Base-by-base conservation (phyloP, 1,139 yeast species). In the Magnusiomyces suaveolens region DNA sequence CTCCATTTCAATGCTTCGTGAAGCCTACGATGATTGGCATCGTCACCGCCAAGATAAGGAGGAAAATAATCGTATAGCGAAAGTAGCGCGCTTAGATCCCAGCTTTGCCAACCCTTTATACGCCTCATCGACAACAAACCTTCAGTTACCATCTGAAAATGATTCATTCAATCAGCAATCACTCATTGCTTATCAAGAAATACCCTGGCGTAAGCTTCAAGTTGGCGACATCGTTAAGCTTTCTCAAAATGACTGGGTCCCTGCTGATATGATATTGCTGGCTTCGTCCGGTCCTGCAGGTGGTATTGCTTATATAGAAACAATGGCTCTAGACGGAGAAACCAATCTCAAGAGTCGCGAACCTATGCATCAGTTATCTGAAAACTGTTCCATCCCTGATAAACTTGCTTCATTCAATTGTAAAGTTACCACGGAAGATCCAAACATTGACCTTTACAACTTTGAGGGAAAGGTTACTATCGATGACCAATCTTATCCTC, bases 251-350 rank as follows among this genome's bases (percentile, higher is more conserved):
- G 97, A 90, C 59, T 87, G 96, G 87, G 78, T 90, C 6, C 98
- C 98, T 0, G 96, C 97, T 0, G 98, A 92, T 70, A 66, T 92
- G 10, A 66, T 92, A 1, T 63, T 92, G 12, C 67, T 94, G 48
- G 77, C 87, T 1, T 79, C 92, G 1, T 79, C 80, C 51, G 44
- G 38, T 1, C 82, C 81, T 14, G 80, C 79, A 41, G 79, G 81
- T 56, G 86, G 84, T 55, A 87, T 84, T 60, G 84, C 95, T 0
- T 87, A 81, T 62, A 82, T 90, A 25, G 99, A 92, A 69, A 92
- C 99, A 0, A 90, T 92, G 92, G 98, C 96, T 0, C 74, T 92
- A 50, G 98, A 92, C 69, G 99, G 99, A 52, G 98, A 92, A 69
- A 92, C 97, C 0, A 90, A 89, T 64, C 74, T 92, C 59, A 92